A percentile compares a stretch with the other conserved stretches of the same genome.
Conservation (phyloP, 176 grass and related monocot species). For the Phyllostachys edulis region DNA sequence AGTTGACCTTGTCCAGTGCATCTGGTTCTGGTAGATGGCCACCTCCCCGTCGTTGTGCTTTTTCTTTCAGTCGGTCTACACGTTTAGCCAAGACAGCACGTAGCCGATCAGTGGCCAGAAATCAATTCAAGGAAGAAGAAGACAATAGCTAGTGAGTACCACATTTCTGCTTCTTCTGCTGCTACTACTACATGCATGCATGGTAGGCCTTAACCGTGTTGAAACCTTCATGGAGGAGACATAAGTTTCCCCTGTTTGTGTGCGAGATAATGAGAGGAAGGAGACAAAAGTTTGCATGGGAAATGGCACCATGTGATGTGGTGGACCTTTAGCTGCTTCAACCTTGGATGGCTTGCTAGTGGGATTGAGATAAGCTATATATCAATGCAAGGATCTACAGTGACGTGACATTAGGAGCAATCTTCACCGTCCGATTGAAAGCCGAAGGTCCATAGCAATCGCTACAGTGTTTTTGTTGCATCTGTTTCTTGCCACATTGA, state of each 20-base stretch:
- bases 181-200: neutral
- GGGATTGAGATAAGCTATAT: too few relatives aligned
- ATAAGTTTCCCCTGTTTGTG: neutral
- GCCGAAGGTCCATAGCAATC: too few relatives aligned
- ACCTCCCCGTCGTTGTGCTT: neutral
- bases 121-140: neutral
- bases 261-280: too few relatives aligned
- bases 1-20: slow-evolving; percentile 12
- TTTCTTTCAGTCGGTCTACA: neutral
- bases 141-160: neutral
- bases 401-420: too few relatives aligned
- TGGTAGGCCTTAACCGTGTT: neutral
- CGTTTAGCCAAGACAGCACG: slow-evolving; percentile 19
- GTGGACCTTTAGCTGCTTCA: slow-evolving; percentile 1
- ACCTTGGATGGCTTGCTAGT: neutral
- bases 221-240: neutral
- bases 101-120: neutral
- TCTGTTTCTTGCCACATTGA: too few relatives aligned
- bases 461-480: too few relatives aligned
- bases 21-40: neutral
- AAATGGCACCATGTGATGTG: slow-evolving; percentile 30
- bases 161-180: neutral
- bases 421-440: too few relatives aligned
- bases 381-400: too few relatives aligned
- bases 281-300: slow-evolving; percentile 37